Conservation (phyloP, 345 rosid species). For the Brassica juncea region DNA sequence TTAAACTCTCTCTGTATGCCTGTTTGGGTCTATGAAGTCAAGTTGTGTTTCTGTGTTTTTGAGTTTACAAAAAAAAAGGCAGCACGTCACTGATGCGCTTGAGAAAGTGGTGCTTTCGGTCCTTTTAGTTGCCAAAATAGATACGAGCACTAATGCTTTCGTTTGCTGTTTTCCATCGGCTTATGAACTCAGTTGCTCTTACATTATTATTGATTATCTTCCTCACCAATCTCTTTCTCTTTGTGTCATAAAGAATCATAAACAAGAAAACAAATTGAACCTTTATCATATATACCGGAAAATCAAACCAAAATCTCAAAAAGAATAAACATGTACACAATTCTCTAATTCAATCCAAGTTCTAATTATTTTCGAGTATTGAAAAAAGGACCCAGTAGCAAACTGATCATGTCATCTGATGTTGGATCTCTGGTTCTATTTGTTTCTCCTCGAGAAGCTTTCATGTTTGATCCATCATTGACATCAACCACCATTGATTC, state of each 20-base stretch:
- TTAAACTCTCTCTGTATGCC: background rate
- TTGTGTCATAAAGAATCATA: background rate
- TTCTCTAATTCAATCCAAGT: background rate
- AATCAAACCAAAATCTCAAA: background rate
- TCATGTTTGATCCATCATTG: background rate
- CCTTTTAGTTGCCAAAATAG: slow-evolving; percentile 43
- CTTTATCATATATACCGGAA: background rate
- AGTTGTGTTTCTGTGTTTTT: background rate
- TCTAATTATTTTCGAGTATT: background rate
- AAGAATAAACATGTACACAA: background rate
- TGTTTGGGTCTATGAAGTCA: background rate
- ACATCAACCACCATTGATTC: background rate
- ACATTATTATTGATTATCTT: background rate
- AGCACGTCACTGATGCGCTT: slow-evolving; percentile 46
- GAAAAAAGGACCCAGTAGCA: slow-evolving; percentile 34
- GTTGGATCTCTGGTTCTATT: slow-evolving; percentile 9
- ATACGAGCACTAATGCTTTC: slow-evolving; percentile 41
- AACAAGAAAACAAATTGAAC: background rate
- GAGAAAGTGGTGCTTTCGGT: slow-evolving; percentile 46
- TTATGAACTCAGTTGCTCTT: slow-evolving; percentile 40
- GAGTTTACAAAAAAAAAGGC: slow-evolving; percentile 4
- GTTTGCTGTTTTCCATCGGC: slow-evolving; percentile 33
- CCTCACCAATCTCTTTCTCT: background rate
- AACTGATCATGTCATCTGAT: slow-evolving; percentile 17
- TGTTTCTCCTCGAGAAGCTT: background rate